Conservation (phyloP, 2,329 filamentous ascomycete genomes). For the Penicillium verrucosum region DNA sequence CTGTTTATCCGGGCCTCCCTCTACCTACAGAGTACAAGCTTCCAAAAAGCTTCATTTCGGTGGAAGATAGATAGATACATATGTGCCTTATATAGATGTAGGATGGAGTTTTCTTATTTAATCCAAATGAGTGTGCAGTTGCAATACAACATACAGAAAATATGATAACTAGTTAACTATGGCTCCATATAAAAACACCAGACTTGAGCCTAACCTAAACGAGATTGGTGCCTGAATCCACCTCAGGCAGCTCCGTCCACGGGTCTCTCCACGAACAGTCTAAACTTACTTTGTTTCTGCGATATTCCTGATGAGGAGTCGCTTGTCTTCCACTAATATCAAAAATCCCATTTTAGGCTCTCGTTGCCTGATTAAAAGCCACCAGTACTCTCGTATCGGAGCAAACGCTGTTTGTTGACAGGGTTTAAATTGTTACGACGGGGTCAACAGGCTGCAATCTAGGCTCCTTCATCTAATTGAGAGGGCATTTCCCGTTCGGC, state of each 20-base stretch:
- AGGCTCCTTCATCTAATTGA: constrained; percentile 5
- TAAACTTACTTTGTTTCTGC: constrained; percentile 1
- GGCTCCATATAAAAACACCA: background rate
- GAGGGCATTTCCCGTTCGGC: background rate
- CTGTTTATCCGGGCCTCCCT: background rate
- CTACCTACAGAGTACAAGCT: background rate
- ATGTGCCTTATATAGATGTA: no score
- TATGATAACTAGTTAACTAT: background rate
- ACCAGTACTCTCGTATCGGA: background rate
- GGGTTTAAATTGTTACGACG: background rate
- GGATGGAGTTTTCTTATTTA: background rate
- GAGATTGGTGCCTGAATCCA: constrained; percentile 18
- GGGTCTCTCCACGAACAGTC: background rate
- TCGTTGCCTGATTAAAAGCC: constrained; percentile 1
- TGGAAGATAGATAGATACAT: background rate
- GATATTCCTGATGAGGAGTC: background rate
- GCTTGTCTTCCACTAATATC: background rate
- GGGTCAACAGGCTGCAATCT: constrained; percentile 4
- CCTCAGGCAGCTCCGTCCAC: constrained; percentile 16
- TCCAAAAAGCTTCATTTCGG: background rate
- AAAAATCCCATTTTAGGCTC: background rate
- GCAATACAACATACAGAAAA: background rate
- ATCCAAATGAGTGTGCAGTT: background rate
- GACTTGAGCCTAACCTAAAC: background rate
- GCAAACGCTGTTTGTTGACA: background rate